phyloP scores from a whole-genome alignment of 805 yeast species.

The Pichia paraexigua region DNA sequence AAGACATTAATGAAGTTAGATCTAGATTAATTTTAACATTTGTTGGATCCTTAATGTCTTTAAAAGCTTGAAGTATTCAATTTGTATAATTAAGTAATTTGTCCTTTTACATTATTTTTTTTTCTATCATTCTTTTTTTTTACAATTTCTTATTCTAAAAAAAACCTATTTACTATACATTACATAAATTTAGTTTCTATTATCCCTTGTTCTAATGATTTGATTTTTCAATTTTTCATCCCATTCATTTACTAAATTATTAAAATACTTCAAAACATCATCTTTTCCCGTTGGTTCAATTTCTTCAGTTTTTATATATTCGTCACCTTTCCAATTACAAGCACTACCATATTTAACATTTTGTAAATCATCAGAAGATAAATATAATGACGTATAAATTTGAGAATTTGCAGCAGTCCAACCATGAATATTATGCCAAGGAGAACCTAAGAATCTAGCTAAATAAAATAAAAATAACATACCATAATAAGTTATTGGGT shows the following conservation, averaged over 20 bases:
- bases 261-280: constrained; percentile 60
- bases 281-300: constrained; percentile 58
- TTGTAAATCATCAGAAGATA: constrained; percentile 39
- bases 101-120: not conserved
- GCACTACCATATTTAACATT: constrained; percentile 68
- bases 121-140: not conserved
- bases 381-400: constrained; percentile 50
- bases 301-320: constrained; percentile 46
- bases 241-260: constrained; percentile 57
- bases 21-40: constrained; percentile 88
- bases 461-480: constrained; percentile 79
- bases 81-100: not conserved
- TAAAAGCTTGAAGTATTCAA: constrained; percentile 22
- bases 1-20: constrained; percentile 94
- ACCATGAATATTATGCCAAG: constrained; percentile 84
- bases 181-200: not conserved
- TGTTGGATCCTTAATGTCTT: constrained; percentile 89
- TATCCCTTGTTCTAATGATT: constrained; percentile 32
- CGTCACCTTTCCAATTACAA: constrained; percentile 54
- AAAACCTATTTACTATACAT: not conserved
- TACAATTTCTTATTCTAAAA: not conserved
- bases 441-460: constrained; percentile 76
- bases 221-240: constrained; percentile 67
- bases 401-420: constrained; percentile 88
- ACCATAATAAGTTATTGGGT: constrained; percentile 72